Evolutionary conservation across 805 yeast genomes (phyloP).

Genomic region (Nakazawaea ishiwadae): DNA sequence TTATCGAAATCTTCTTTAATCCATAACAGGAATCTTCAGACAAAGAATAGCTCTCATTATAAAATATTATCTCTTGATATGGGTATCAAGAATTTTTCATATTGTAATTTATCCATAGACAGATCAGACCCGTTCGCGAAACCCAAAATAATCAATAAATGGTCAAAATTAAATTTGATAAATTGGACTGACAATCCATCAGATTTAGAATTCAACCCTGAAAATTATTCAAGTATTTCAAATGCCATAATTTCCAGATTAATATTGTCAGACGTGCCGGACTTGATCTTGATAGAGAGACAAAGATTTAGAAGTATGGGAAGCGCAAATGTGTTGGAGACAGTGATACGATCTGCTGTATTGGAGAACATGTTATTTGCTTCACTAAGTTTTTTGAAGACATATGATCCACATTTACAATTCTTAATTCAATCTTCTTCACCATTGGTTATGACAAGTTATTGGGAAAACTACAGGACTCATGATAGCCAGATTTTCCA

Average conservation of each 20-base stretch:
- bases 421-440: constrained; percentile 18
- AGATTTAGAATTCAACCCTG: constrained; percentile 22
- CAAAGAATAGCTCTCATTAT: constrained; percentile 4
- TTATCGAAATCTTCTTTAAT: constrained; percentile 3
- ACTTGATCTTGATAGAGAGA: constrained; percentile 46
- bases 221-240: constrained; percentile 21
- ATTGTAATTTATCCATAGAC: constrained; percentile 18
- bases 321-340: constrained; percentile 41
- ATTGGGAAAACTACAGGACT: constrained; percentile 20
- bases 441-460: constrained; percentile 26
- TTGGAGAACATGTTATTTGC: constrained; percentile 44
- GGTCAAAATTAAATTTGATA: constrained; percentile 29
- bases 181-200: constrained; percentile 14
- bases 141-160: constrained; percentile 21
- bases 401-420: constrained; percentile 9
- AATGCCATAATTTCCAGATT: constrained; percentile 16
- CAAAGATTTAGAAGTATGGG: constrained; percentile 52
- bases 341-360: constrained; percentile 46
- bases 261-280: constrained; percentile 24
- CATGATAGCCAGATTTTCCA: constrained; percentile 1
- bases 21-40: constrained; percentile 5
- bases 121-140: not conserved
- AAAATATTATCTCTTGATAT: constrained; percentile 26
- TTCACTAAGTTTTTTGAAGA: constrained; percentile 16
- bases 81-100: constrained; percentile 30